Percentiles rank a stretch among this genome's conserved stretches.
phyloP scores from a whole-genome alignment of 2,329 filamentous ascomycete genomes.

The Juglanconis sp. region DNA sequence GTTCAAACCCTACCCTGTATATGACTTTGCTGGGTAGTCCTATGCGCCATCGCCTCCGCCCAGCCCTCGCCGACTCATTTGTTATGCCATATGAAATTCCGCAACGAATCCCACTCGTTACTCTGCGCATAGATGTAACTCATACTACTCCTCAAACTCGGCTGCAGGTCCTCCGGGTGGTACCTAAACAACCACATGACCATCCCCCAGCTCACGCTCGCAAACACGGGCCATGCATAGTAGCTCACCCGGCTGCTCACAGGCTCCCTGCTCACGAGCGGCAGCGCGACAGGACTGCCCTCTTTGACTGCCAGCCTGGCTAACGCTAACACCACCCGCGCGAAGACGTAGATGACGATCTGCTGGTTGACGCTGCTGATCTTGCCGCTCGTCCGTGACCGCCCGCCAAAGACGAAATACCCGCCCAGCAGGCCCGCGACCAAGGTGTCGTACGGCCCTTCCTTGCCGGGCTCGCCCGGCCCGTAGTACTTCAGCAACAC shows the following conservation, averaged over 20 bases:
- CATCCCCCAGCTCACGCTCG: constrained; percentile 82
- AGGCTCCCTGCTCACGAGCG: constrained; percentile 46
- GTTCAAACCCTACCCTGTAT: not conserved
- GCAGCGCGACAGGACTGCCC: constrained; percentile 41
- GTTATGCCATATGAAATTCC: constrained; percentile 85
- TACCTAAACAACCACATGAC: constrained; percentile 96
- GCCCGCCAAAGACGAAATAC: constrained; percentile 82
- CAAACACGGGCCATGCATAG: constrained; percentile 91
- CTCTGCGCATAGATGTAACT: constrained; percentile 92
- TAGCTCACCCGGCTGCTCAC: constrained; percentile 51
- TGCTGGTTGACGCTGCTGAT: constrained; percentile 86
- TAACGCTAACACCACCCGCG: constrained; percentile 79
- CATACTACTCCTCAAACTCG: constrained; percentile 92
- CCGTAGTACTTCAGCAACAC: constrained; percentile 66
- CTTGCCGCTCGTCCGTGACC: constrained; percentile 59
- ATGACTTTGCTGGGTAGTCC: not conserved
- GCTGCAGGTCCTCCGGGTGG: constrained; percentile 88
- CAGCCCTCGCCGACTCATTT: constrained; percentile 38
- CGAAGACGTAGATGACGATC: constrained; percentile 98
- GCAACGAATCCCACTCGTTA: constrained; percentile 82
- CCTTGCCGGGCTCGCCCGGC: constrained; percentile 52
- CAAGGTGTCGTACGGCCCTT: constrained; percentile 77
- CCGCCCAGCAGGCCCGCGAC: constrained; percentile 84
- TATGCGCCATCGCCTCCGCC: not conserved
- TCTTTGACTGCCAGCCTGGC: constrained; percentile 79